Base-by-base conservation (phyloP, 2,329 filamentous ascomycete species). In the Phyllosticta paracitricarpa region DNA sequence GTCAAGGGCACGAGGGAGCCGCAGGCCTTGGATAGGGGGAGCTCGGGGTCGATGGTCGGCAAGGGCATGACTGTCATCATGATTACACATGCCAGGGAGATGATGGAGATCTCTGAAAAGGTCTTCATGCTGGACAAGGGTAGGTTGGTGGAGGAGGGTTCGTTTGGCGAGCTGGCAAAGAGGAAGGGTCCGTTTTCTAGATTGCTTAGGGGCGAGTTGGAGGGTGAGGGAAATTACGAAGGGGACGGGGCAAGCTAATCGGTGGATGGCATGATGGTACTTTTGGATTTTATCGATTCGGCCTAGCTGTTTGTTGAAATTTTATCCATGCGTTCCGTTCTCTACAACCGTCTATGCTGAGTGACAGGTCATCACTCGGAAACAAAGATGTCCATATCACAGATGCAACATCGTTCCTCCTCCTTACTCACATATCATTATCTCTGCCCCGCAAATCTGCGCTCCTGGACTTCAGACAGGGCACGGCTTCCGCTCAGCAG, bases 401-500 rank as follows among this genome's bases (percentile, higher is more conserved):
- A 48, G 17, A 48, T 48, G 17, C 17, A 17, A 6, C n/a, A n/a
- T 48, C 9, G 9, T 30, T n/a, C 40, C n/a, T 6, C 14, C 17
- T 48, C 12, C 4, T 48, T n/a, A 48, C n/a, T 19, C 40, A 33
- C n/a, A 12, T 19, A 17, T 30, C 8, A 28, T 57, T 70, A 87
- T 72, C 84, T 76, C 65, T 82, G 72, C 4, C 91, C 92, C 24
- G 89, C 88, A 68, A 97, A 77, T 62, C 94, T 85, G 66, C 94
- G 84, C 70, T 87, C 85, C 78, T 97, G 94, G 30, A 99, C 93
- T 79, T 99, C 94, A 57, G 90, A 89, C 67, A 99, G 79, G 4
- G 94, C 94, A 74, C 91, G 87, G 71, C 88, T 91, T 61, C 94
- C 94, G 72, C 90, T 96, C 64, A 97, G 75, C 71, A 96, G 90